Evolutionary conservation across 495 filamentous ascomycete genomes (phyloP).

Genomic region (Paragyromitra xinjiangensis): DNA sequence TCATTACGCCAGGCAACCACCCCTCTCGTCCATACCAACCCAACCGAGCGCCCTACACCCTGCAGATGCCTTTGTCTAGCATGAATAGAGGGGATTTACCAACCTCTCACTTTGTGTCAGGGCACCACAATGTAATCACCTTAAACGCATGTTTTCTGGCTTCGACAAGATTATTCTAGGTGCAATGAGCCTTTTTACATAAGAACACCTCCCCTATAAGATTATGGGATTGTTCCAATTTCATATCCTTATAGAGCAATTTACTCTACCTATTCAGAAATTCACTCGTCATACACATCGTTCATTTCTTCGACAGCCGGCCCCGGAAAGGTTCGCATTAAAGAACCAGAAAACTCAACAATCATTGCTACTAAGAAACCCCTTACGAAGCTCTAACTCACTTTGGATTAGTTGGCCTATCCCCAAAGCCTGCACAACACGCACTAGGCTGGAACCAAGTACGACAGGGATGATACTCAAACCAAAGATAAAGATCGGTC

Average conservation of each 20-base stretch:
- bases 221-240: too few relatives aligned
- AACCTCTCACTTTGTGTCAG: background rate
- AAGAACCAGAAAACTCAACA: background rate
- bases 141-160: too few relatives aligned
- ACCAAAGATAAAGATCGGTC: background rate
- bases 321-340: background rate
- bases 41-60: background rate
- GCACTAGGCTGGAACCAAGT: background rate
- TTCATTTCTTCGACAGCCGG: background rate
- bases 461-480: background rate
- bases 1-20: too few relatives aligned
- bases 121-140: background rate
- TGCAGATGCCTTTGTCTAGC: background rate
- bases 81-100: background rate
- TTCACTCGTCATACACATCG: background rate
- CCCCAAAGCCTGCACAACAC: background rate
- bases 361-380: background rate
- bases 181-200: too few relatives aligned
- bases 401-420: background rate
- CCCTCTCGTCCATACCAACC: background rate
- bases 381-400: background rate
- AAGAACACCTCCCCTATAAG: too few relatives aligned
- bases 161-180: too few relatives aligned
- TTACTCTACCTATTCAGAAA: background rate
- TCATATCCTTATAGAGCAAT: too few relatives aligned